A percentile compares a stretch with the other conserved stretches of the same genome.
These are phyloP conservation scores for Nigrospora osmanthi DNA, from an alignment of 2,329 filamentous ascomycete species.

Conservation along the genomic window DNA sequence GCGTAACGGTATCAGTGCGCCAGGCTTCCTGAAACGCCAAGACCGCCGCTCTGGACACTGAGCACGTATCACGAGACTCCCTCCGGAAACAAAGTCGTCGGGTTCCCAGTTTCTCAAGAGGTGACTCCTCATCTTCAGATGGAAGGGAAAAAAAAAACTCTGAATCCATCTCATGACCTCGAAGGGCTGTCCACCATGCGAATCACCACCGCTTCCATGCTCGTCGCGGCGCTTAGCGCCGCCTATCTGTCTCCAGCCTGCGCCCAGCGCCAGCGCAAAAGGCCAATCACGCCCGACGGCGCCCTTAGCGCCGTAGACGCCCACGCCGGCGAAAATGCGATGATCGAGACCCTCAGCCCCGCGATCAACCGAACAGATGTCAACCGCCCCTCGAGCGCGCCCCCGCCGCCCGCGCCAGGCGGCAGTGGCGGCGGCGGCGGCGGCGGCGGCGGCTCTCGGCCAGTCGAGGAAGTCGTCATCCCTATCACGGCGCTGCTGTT, in stretches of 20 bases:
- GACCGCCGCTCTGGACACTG: constrained; percentile 5
- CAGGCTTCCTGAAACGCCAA: constrained; percentile 16
- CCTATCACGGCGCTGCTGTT: constrained; percentile 40
- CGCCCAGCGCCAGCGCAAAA: constrained; percentile 2
- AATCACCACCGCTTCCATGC: constrained; percentile 3
- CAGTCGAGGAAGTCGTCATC: constrained; percentile 26
- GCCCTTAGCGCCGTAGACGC: constrained; percentile 6
- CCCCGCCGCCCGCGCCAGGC: constrained; percentile 10
- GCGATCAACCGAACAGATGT: constrained; percentile 5
- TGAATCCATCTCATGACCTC: background rate
- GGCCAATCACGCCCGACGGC: constrained; percentile 8
- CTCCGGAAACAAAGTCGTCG: background rate
- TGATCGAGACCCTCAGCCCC: constrained; percentile 9
- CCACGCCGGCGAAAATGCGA: constrained; percentile 10
- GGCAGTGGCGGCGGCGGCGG: too few relatives aligned
- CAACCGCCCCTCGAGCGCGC: constrained; percentile 1
- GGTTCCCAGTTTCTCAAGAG: background rate
- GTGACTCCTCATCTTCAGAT: too few relatives aligned
- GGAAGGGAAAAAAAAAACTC: background rate
- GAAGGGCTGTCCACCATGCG: background rate
- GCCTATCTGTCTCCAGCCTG: background rate
- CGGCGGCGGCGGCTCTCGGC: background rate
- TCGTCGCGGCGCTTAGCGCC: background rate
- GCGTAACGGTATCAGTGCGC: too few relatives aligned
- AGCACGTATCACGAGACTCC: constrained; percentile 4